Conservation (phyloP, 352 stramenopile species). For the Pythium insidiosum region DNA sequence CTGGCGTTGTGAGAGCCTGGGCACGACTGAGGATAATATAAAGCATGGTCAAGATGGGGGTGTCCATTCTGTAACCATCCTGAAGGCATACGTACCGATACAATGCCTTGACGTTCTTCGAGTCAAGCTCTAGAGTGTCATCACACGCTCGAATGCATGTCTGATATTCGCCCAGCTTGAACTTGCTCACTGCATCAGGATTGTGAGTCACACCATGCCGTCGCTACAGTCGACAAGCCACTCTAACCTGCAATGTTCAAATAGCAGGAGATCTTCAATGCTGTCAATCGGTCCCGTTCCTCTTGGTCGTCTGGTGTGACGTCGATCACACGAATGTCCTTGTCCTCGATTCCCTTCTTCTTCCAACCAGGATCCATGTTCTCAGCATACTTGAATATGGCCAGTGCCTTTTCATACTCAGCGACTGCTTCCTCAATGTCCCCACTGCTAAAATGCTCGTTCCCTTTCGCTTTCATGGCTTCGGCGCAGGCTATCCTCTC, state of each 20-base stretch:
- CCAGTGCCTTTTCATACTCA: slow-evolving; percentile 80
- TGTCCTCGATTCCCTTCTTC: slow-evolving; percentile 83
- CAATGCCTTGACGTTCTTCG: slow-evolving; percentile 64
- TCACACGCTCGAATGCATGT: slow-evolving; percentile 59
- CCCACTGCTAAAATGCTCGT: slow-evolving; percentile 38
- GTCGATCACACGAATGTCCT: slow-evolving; percentile 50
- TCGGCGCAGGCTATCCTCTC: slow-evolving; percentile 51
- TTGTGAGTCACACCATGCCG: too few relatives aligned
- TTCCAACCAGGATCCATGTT: slow-evolving; percentile 80
- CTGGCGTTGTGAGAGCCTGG: slow-evolving; percentile 63
- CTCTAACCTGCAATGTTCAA: slow-evolving; percentile 69
- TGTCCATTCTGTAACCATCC: too few relatives aligned
- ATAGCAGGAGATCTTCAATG: slow-evolving; percentile 66
- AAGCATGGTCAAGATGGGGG: too few relatives aligned
- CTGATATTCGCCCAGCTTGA: slow-evolving; percentile 63
- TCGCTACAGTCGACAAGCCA: too few relatives aligned
- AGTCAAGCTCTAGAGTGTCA: slow-evolving; percentile 54
- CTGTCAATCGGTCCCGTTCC: slow-evolving; percentile 35
- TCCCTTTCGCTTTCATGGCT: slow-evolving; percentile 61
- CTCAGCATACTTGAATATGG: slow-evolving; percentile 75
- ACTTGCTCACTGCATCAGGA: slow-evolving; percentile 67
- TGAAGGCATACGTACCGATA: slow-evolving; percentile 58
- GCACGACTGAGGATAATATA: slow-evolving; percentile 51
- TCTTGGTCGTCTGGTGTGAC: slow-evolving; percentile 34
- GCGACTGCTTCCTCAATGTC: slow-evolving; percentile 63